Conservation (phyloP, 257 asterid species). For the Eucommia ulmoides region DNA sequence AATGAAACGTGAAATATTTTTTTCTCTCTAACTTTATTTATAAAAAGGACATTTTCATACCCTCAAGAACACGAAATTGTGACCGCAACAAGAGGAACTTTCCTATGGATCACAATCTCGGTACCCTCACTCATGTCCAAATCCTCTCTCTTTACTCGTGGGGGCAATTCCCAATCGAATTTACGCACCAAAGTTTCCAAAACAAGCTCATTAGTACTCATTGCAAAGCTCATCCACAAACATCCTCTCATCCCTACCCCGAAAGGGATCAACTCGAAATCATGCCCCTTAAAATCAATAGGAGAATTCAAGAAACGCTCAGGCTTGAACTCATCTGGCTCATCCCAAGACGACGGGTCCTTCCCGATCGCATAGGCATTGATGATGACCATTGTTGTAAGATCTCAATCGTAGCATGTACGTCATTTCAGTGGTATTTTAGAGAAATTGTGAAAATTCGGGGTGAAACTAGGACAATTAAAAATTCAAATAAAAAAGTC, state of each 20-base stretch:
- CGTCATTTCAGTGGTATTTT: too few species aligned
- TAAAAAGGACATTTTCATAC: not conserved
- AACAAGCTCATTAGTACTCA: slow-evolving; percentile 18
- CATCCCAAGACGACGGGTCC: slow-evolving; percentile 34
- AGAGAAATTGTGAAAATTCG: too few species aligned
- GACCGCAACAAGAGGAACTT: slow-evolving; percentile 19
- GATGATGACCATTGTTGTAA: slow-evolving; percentile 23
- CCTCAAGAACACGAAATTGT: slow-evolving; percentile 6
- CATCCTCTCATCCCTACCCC: slow-evolving; percentile 54
- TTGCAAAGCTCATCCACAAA: slow-evolving; percentile 26
- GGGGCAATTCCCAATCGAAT: slow-evolving; percentile 24
- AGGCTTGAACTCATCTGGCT: slow-evolving; percentile 34
- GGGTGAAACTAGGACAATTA: too few species aligned
- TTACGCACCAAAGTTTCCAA: slow-evolving; percentile 26
- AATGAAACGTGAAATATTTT: too few species aligned
- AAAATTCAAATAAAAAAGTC: too few species aligned
- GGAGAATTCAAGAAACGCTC: slow-evolving; percentile 28
- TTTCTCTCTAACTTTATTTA: too few species aligned
- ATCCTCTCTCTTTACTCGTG: slow-evolving; percentile 14
- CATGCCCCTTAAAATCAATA: slow-evolving; percentile 28
- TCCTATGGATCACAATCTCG: slow-evolving; percentile 20
- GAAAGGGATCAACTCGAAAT: slow-evolving; percentile 40
- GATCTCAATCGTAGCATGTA: too few species aligned
- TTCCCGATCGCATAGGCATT: slow-evolving; percentile 42
- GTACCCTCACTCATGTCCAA: slow-evolving; percentile 33